Evolutionary conservation across 2,329 filamentous ascomycete genomes (phyloP).

Genomic region (Epichloe amarillans): DNA sequence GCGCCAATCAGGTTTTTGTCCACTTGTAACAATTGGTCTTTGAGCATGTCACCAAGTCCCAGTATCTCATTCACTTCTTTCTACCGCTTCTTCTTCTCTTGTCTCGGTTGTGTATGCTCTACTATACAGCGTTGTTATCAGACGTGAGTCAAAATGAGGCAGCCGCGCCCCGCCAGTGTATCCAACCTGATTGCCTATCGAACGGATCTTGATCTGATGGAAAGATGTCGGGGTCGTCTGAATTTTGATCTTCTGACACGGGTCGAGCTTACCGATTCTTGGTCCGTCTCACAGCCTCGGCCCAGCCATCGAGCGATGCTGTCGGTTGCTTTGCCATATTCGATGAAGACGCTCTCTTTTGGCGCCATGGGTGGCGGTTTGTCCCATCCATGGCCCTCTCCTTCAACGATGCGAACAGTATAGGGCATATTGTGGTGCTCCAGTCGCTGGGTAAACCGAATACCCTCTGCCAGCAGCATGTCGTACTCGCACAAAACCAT

Average conservation of each 20-base stretch:
- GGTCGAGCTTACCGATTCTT: slow-evolving; percentile 22
- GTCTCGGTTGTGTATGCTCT: no score
- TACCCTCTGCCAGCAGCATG: slow-evolving; percentile 48
- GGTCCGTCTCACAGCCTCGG: slow-evolving; percentile 23
- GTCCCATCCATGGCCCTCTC: slow-evolving; percentile 36
- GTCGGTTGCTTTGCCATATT: slow-evolving; percentile 31
- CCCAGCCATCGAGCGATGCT: slow-evolving; percentile 29
- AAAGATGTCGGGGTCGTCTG: slow-evolving; percentile 18
- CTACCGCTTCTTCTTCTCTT: no score
- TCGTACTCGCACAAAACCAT: slow-evolving; percentile 52
- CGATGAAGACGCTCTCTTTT: slow-evolving; percentile 30
- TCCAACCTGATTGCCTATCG: slow-evolving; percentile 7
- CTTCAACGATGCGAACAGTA: slow-evolving; percentile 29
- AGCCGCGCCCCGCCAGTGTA: neutral
- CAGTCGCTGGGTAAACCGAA: slow-evolving; percentile 48
- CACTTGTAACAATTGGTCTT: no score
- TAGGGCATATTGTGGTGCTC: slow-evolving; percentile 19
- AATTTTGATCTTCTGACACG: slow-evolving; percentile 19
- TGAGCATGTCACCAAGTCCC: no score
- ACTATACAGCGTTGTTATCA: neutral
- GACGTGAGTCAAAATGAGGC: neutral
- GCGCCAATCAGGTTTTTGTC: no score
- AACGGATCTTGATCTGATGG: slow-evolving; percentile 19
- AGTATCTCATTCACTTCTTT: no score
- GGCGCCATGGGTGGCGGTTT: slow-evolving; percentile 30